Base-by-base conservation (phyloP, 2,329 filamentous ascomycete species). In the Nemania serpens region DNA sequence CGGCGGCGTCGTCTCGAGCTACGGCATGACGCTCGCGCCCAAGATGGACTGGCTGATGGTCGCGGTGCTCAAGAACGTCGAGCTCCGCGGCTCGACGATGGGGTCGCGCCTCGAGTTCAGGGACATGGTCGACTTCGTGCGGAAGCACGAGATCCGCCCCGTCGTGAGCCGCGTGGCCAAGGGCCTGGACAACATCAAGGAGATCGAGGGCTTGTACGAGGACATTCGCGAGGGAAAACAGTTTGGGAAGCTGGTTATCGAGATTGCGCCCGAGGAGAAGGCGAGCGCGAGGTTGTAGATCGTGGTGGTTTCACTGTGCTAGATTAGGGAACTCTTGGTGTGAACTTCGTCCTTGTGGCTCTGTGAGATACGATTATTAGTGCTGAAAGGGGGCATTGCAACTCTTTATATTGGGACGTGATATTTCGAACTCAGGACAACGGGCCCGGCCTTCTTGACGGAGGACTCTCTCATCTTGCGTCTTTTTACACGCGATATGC, bases 221-320 rank as follows among this genome's bases (percentile, higher is more conserved):
- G 92, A 97, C 52, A 96, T 98, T 86, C 91, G 91, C 73, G 84
- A 86, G 5, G 91, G 89, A 0, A 87, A 79, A 64, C 94, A 98
- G 76, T 97, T 98, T 79, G 95, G 94, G 11, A 98, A 98, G 78
- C 76, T 98, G 69, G 92, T 97, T 1, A 85, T 97, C 66, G 85
- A 91, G 69, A 83, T 93, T 69, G 81, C 69, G 12, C 45, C 66
- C 4, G 68, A 70, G 17, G 73, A 5, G 74, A 58, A 71, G 39
- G 54, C 56, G 29, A 62, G 63, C n/a, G 70, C 78, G 2, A 83
- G 79, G 68, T 65, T 83, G 61, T 83, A 74, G 61, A 39, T n/a
- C 4, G 36, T 39, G 11, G 25, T 29, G 25, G 25, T 29, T 7
- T 29, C 4, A 29, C 7, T 29, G 25, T 29, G 25, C 25, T 29